phyloP scores from a whole-genome alignment of 1,284 basidiomycete genomes.

The Grifola frondosa region DNA sequence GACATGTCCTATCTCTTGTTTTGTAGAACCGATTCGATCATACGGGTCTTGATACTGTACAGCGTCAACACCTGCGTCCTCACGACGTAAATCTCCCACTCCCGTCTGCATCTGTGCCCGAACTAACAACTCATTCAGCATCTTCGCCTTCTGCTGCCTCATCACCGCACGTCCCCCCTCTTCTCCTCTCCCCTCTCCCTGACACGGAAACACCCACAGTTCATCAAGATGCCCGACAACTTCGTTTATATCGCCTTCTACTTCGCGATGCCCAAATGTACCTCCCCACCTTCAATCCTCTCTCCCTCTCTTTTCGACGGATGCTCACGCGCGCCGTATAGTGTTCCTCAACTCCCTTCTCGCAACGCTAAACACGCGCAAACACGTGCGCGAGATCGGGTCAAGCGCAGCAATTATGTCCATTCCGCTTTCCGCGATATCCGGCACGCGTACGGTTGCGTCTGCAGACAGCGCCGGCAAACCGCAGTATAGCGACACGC shows the following conservation, averaged over 20 bases:
- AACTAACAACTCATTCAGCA: not conserved
- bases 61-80: constrained; percentile 5
- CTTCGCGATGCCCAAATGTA: not conserved
- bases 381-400: not conserved
- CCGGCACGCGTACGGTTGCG: no score
- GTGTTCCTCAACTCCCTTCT: not conserved
- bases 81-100: constrained; percentile 1
- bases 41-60: constrained; percentile 4
- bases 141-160: constrained; percentile 1
- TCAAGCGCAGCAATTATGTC: no score
- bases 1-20: no score
- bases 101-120: not conserved
- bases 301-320: not conserved
- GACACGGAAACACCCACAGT: no score
- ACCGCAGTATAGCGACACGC: no score
- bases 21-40: constrained; percentile 2
- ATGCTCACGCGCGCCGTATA: not conserved
- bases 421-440: no score
- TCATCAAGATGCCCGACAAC: not conserved
- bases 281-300: no score
- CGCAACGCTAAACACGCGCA: not conserved
- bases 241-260: not conserved
- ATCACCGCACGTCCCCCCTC: not conserved
- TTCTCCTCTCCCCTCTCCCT: no score
- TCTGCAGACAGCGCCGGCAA: no score